Base-by-base conservation (phyloP, 345 rosid genomes). In the Corchorus olitorius region DNA sequence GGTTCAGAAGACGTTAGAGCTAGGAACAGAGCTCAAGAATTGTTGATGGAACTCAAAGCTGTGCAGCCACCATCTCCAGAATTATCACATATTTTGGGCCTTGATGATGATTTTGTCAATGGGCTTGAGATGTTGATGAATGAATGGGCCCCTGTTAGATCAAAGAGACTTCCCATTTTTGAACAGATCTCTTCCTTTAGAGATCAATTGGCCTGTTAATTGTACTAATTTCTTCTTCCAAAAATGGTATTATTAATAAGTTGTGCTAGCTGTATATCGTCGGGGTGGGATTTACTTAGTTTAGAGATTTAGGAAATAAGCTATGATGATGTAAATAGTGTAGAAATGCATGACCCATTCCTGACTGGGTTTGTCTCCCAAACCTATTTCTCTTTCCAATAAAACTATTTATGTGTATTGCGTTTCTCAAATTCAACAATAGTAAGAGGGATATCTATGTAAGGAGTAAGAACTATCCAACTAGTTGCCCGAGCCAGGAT, bases 121-220 rank as follows among this genome's bases (percentile, higher is more conserved):
- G 92, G 90, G 56, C 84, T 93, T 80, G 91, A 90, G 73, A 35
- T 74, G 59, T 75, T 85, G 64, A 74, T 84, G 80, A 55, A 78
- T 8, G 81, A 69, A 70, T 84, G 87, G 93, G 90, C 83, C 50
- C 92, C 90, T 0, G 81, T 83, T 5, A 83, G 87, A 80, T 87
- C 99, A 20, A 96, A 85, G 82, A 91, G 99, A 79, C 86, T 93
- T 3, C 99, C 98, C 7, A 85, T 93, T 69, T 96, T 96, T 22
- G 97, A 96, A 79, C 88, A 92, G 83, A 93, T 93, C 46, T 92
- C 97, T 46, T 86, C 92, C 6, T 83, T 87, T 53, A 86, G 92
- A 73, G 90, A 93, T 80, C 94, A 85, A 62, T 17, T 88, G 74
- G 88, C 91, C 22, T 91, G 89, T 39, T 91, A 75, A 76, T 45